Base-by-base conservation (phyloP, 2,329 filamentous ascomycete species). In the Aspergillus fructus region DNA sequence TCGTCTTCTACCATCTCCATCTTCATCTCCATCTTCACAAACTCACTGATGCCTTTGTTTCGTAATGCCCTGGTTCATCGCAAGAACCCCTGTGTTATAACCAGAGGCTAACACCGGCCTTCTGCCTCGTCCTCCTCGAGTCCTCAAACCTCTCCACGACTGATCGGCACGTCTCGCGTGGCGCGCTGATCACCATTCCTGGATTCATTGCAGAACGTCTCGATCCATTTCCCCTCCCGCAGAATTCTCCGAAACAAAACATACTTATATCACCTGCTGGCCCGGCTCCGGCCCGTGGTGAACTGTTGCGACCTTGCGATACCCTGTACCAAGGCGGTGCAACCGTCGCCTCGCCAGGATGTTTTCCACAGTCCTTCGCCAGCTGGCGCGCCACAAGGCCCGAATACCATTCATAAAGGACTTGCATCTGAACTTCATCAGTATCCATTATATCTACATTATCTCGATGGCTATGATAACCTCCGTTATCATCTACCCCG, bases 401-500 rank as follows among this genome's bases (percentile, higher is more conserved):
- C 72, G 66, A 42, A 65, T 77, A 43, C 76, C 76, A 5, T 55
- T 75, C 45, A 37, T 78, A 42, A 71, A 67, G 50, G 65, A 71
- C 51, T 56, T 78, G 23, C 68, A 69, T 55, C 59, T 78, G 49
- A 79, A 79, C 59, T 80, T 79, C 63, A 78, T 80, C 40, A 68
- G 76, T 24, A 59, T 79, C 9, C 78, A 80, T 54, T 79, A 97
- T 71, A 81, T 89, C 56, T 96, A 91, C 78, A 88, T 99, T 62
- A 82, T 97, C 56, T 79, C 83, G 59, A 85, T 90, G 73, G 81
- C 84, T 4, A 79, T 99, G 2, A 51, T 93, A 47, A 87, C 86
- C 15, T 96, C 93, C 0, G 78, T 97, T 62, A 80, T 96, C 50
- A 74, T 99, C 17, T 97, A 85, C 66, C 84, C 83, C 17, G 79